Evolutionary conservation across 352 stramenopile genomes (phyloP), one percentile per base, ranked within the genome.

Genomic region (Globisporangium cystogenes): DNA sequence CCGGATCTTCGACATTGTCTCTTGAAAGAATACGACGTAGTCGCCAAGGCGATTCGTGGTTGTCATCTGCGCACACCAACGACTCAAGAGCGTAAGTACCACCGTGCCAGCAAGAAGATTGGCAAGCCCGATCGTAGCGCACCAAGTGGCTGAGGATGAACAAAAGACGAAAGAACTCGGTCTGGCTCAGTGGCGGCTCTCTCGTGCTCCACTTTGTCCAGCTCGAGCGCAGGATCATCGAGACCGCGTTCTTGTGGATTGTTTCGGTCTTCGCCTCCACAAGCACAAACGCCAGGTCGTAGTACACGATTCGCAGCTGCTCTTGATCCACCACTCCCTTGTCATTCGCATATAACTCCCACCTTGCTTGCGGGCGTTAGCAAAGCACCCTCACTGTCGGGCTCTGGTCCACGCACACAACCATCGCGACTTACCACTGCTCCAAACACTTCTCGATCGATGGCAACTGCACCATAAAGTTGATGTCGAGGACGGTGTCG

Each of bases 391-490:
- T n/a, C n/a, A n/a, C n/a, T n/a, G 26, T 29, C 26, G 26, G 5
- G 26, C 5, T 29, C 26, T 29, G 26, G 3, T 12, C 8, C 7
- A 40, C 31, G 23, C 20, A 23, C 21, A 16, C 21, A 29, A 14
- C 0, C 39, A 44, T n/a, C n/a, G n/a, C 11, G 21, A 35, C 50
- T 37, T 51, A 89, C 81, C 81, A 94, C 46, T 74, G 74, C 6
- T 81, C 71, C 1, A 92, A 60, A 45, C 78, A 90, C 48, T 82
- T 82, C 35, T 94, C 79, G 41, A 94, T 92, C 24, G 81, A 92
- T 43, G 83, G 83, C 12, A 94, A 55, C 48, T 88, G 78, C 45
- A 87, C 74, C 76, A 90, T 89, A 37, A 90, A 92, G 48, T 89
- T 82, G 44, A 91, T 87, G 52, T 94, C 81, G 33, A 90, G 48